A percentile compares a stretch with the other conserved stretches of the same genome.
phyloP scores from a whole-genome alignment of 169 alveolate species.

The Cryptosporidium meleagridis region DNA sequence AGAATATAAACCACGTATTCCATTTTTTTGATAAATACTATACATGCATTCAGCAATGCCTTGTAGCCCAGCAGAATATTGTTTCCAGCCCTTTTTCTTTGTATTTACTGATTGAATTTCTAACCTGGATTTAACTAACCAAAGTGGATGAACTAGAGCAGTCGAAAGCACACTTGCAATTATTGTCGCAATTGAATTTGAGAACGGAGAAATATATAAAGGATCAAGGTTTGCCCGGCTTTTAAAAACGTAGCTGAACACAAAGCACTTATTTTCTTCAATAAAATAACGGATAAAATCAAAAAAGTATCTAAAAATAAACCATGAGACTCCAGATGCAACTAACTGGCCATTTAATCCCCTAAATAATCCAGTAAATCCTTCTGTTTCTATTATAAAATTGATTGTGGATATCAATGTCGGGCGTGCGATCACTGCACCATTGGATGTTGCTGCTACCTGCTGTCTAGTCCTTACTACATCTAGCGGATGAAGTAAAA shows the following conservation, averaged over 20 bases:
- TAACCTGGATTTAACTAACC: conserved; percentile 58
- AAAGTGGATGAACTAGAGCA: conserved; percentile 53
- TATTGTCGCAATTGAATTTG: conserved; percentile 58
- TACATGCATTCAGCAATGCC: conserved; percentile 45
- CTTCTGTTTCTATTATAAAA: conserved; percentile 33
- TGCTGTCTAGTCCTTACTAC: conserved; percentile 68
- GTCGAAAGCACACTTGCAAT: conserved; percentile 57
- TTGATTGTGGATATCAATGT: conserved; percentile 7
- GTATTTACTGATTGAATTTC: conserved; percentile 44
- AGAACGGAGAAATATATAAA: conserved; percentile 2
- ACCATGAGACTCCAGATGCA: conserved; percentile 70
- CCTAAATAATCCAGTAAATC: conserved; percentile 21
- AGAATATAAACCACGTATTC: conserved; percentile 47
- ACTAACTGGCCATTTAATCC: conserved; percentile 48
- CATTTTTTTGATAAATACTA: conserved; percentile 12
- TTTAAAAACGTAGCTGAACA: background rate
- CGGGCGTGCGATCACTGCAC: conserved; percentile 60
- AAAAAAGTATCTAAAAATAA: conserved; percentile 49
- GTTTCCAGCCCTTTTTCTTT: conserved; percentile 50
- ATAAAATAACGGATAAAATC: conserved; percentile 33
- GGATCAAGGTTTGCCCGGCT: background rate
- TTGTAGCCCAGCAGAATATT: conserved; percentile 51
- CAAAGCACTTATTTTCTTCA: background rate
- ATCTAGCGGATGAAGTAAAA: conserved; percentile 58
- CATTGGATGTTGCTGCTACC: conserved; percentile 47